phyloP scores from a whole-genome alignment of 495 filamentous ascomycete genomes.

The Copromyces sp. region DNA sequence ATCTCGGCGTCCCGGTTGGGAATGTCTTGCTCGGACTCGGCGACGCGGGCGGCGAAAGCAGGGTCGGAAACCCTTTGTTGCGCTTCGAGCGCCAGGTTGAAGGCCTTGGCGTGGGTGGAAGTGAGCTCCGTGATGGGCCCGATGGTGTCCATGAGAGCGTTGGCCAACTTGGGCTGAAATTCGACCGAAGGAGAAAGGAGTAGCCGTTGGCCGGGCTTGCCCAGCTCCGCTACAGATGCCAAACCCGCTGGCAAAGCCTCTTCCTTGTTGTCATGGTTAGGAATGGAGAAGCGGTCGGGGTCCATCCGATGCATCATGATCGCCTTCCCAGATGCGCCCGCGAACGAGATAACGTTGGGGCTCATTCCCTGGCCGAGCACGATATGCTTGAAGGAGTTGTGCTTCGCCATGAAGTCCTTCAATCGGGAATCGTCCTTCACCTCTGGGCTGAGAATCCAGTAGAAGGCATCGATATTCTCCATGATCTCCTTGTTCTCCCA shows the following conservation, averaged over 20 bases:
- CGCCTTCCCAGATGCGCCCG: conserved; percentile 49
- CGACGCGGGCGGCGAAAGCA: conserved; percentile 28
- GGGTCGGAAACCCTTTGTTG: conserved; percentile 29
- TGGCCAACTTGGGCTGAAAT: conserved; percentile 38
- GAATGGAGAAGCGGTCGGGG: conserved; percentile 54
- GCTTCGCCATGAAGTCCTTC: conserved; percentile 54
- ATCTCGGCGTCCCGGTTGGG: conserved; percentile 69
- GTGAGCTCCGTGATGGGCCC: conserved; percentile 30
- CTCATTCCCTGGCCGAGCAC: conserved; percentile 61
- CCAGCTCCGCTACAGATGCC: conserved; percentile 12
- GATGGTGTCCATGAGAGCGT: conserved; percentile 43
- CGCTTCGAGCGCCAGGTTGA: conserved; percentile 40
- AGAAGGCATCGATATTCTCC: conserved; percentile 52
- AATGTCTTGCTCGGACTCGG: conserved; percentile 41
- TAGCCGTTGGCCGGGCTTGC: conserved; percentile 34
- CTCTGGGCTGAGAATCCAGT: conserved; percentile 71
- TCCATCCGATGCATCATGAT: conserved; percentile 63
- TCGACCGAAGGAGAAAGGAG: conserved; percentile 56
- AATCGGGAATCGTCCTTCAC: conserved; percentile 53
- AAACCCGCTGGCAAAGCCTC: conserved; percentile 4
- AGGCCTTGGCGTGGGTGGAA: conserved; percentile 28
- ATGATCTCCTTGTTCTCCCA: conserved; percentile 60
- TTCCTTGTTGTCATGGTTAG: conserved; percentile 43
- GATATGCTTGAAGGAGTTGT: conserved; percentile 55
- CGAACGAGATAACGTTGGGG: conserved; percentile 60